phyloP scores from a whole-genome alignment of 352 stramenopile genomes.

The Globisporangium paroecandrum region DNA sequence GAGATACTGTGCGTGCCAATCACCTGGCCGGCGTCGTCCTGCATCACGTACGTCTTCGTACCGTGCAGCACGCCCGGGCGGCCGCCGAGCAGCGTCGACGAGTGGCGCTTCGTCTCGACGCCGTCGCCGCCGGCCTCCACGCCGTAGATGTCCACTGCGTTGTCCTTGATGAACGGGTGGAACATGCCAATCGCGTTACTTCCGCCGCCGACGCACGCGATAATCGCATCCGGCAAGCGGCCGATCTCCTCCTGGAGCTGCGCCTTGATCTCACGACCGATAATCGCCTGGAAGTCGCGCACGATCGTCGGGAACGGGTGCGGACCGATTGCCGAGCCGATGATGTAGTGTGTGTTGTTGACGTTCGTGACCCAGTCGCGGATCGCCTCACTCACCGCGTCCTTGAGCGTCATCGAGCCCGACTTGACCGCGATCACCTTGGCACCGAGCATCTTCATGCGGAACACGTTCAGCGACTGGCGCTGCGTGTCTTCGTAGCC shows the following conservation, averaged over 20 bases:
- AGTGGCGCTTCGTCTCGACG: constrained; percentile 88
- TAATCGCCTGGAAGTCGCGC: constrained; percentile 96
- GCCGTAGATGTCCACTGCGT: constrained; percentile 92
- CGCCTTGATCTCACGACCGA: constrained; percentile 92
- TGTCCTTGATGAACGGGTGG: constrained; percentile 94
- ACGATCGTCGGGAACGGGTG: constrained; percentile 99
- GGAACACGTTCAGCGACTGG: constrained; percentile 98
- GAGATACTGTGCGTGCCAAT: constrained; percentile 95
- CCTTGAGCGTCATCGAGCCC: constrained; percentile 96
- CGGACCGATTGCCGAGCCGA: constrained; percentile 96
- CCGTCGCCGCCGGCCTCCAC: constrained; percentile 96
- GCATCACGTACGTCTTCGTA: constrained; percentile 97
- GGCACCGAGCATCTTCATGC: constrained; percentile 99
- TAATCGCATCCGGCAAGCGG: constrained; percentile 93
- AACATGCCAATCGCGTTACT: constrained; percentile 99
- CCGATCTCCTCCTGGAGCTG: constrained; percentile 95
- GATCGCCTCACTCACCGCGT: constrained; percentile 99
- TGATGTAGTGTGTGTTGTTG: constrained; percentile 98
- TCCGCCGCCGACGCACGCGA: constrained; percentile 97
- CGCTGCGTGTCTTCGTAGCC: constrained; percentile 96
- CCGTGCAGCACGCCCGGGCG: constrained; percentile 96
- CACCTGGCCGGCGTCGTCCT: constrained; percentile 94
- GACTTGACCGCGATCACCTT: constrained; percentile 97
- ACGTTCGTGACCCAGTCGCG: constrained; percentile 99
- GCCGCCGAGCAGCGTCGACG: constrained; percentile 93